Evolutionary conservation across 148 eudicot genomes (phyloP).

Genomic region (Rhododendron henanense): DNA sequence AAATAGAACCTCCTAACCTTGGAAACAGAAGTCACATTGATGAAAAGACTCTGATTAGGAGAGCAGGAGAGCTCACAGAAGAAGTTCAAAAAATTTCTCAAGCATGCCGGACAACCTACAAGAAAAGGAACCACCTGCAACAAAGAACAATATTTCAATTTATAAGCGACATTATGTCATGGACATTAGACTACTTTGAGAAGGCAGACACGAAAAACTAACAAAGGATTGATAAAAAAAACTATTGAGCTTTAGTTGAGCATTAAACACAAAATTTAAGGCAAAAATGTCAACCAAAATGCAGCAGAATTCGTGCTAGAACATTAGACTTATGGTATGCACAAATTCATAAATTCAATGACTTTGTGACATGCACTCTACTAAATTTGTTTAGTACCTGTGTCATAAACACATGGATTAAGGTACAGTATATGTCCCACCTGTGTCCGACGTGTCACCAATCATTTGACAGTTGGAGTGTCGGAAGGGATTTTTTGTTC

Average conservation of each 20-base stretch:
- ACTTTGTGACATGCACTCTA: not conserved
- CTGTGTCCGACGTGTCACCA: not conserved
- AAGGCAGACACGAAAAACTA: not conserved
- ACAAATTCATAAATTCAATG: not conserved
- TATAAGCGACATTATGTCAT: not conserved
- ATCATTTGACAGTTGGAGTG: not conserved
- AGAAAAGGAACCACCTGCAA: constrained; percentile 62
- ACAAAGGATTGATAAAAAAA: not conserved
- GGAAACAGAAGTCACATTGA: constrained; percentile 54
- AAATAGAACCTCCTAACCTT: constrained; percentile 30
- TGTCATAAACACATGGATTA: not conserved
- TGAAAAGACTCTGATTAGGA: constrained; percentile 65
- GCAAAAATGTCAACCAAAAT: not conserved
- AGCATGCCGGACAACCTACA: constrained; percentile 74
- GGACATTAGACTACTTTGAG: not conserved
- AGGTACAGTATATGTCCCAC: not conserved
- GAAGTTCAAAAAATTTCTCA: constrained; percentile 68
- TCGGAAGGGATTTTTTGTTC: not conserved
- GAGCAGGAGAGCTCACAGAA: constrained; percentile 76
- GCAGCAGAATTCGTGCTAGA: not conserved
- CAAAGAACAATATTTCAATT: not conserved
- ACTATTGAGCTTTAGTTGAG: not conserved
- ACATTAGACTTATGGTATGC: not conserved
- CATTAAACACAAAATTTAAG: not conserved
- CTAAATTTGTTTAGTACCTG: not conserved